A percentile compares a stretch with the other conserved stretches of the same genome.
phyloP scores from a whole-genome alignment of 2,329 filamentous ascomycete species.

The Myriosclerotinia duriaeana region DNA sequence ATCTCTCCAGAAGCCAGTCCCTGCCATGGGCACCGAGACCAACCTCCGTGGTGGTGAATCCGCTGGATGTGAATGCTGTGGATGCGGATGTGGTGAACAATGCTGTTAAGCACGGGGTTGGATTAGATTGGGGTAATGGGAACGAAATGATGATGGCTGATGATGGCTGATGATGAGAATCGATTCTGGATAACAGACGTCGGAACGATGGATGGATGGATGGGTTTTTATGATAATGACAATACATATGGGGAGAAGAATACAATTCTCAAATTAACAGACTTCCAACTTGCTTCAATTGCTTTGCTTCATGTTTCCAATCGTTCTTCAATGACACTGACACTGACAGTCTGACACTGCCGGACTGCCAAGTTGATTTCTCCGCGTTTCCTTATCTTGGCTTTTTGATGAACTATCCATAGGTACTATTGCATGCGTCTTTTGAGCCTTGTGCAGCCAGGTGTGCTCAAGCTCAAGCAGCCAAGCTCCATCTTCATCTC shows the following conservation, averaged over 20 bases:
- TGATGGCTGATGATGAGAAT: neutral
- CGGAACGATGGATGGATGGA: neutral
- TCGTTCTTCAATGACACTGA: neutral
- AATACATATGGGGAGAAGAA: constrained; percentile 9
- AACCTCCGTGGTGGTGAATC: constrained; percentile 28
- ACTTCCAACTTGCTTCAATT: neutral
- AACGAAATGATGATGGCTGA: neutral
- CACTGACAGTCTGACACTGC: neutral
- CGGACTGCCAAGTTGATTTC: constrained; percentile 11
- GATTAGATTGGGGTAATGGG: too few species aligned
- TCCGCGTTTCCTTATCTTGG: constrained; percentile 12
- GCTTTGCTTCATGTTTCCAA: neutral
- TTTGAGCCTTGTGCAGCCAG: too few species aligned
- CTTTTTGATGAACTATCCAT: too few species aligned
- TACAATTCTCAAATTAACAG: neutral
- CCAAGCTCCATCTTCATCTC: too few species aligned
- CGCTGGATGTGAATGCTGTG: constrained; percentile 25
- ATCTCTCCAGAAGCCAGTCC: constrained; percentile 27
- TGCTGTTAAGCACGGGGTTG: constrained; percentile 23
- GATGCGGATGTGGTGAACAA: constrained; percentile 27
- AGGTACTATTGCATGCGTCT: too few species aligned
- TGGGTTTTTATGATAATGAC: constrained; percentile 12
- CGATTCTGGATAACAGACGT: constrained; percentile 10
- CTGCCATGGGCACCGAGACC: constrained; percentile 24
- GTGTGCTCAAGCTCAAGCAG: too few species aligned